Percentiles rank a stretch among this genome's conserved stretches.
These are phyloP conservation scores for Cladosporium sp. DNA, from an alignment of 2,329 filamentous ascomycete species.

Conservation along the genomic window DNA sequence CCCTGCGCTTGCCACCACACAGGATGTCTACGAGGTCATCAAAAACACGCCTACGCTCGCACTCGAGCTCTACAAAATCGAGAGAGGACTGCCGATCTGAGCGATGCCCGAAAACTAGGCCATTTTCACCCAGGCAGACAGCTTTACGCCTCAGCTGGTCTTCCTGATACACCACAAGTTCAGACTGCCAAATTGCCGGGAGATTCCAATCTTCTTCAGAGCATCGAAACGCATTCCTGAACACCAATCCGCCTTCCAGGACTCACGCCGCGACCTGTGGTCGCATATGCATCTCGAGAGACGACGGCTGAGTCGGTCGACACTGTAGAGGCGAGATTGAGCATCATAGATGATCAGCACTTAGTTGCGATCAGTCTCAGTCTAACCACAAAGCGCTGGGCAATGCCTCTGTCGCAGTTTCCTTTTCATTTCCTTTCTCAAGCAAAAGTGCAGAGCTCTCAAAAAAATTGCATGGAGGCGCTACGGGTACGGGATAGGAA, in stretches of 20 bases:
- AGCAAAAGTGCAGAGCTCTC: background rate
- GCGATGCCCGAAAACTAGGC: background rate
- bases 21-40: slow-evolving; percentile 42
- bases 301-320: too few species aligned
- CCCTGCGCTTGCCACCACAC: slow-evolving; percentile 42
- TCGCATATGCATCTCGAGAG: background rate
- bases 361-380: too few species aligned
- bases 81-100: slow-evolving; percentile 38
- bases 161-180: background rate
- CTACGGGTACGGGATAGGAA: background rate
- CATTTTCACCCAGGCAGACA: background rate
- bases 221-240: too few species aligned
- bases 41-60: slow-evolving; percentile 44
- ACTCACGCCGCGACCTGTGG: background rate
- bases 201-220: too few species aligned
- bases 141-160: background rate
- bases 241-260: background rate
- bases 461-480: slow-evolving; percentile 8
- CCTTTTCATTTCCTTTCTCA: background rate
- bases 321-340: too few species aligned
- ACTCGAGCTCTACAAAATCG: slow-evolving; percentile 46
- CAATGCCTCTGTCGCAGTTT: too few species aligned
- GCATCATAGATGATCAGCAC: background rate
- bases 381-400: too few species aligned
- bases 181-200: background rate